phyloP scores from a whole-genome alignment of 2,329 filamentous ascomycete genomes.

The Neofusicoccum sp. region DNA sequence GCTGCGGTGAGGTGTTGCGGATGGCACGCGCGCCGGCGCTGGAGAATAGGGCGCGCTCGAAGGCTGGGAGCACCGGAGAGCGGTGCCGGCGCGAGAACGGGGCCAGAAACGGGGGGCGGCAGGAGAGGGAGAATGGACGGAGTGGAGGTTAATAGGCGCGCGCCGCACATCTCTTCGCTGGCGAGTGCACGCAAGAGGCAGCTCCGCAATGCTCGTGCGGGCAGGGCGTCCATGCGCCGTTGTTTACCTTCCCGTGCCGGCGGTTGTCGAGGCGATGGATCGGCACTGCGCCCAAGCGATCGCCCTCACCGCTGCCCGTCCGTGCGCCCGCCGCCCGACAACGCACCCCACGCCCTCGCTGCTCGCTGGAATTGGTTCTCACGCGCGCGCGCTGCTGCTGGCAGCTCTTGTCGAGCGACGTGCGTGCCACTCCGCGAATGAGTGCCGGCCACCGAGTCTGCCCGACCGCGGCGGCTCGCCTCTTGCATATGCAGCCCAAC shows the following conservation, averaged over 20 bases:
- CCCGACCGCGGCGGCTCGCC: neutral
- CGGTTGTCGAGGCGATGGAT: constrained; percentile 12
- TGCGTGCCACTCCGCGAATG: neutral
- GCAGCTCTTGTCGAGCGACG: neutral
- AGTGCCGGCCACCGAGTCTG: neutral
- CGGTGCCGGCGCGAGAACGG: constrained; percentile 1
- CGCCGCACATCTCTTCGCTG: constrained; percentile 7
- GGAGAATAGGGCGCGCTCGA: neutral
- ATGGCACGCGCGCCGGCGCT: neutral
- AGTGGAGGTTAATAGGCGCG: neutral
- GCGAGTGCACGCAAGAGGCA: constrained; percentile 4
- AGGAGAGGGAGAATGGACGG: neutral
- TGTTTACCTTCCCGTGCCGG: constrained; percentile 2
- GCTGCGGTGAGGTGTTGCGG: neutral
- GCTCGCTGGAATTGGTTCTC: no score
- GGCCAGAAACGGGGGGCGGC: constrained; percentile 6
- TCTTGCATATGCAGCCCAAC: neutral
- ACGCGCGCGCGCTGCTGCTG: neutral
- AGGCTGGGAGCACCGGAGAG: constrained; percentile 6
- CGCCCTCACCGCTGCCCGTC: constrained; percentile 10
- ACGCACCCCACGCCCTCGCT: neutral
- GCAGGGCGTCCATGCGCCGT: constrained; percentile 6
- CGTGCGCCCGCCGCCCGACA: neutral
- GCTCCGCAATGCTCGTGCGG: constrained; percentile 11
- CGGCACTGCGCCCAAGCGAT: constrained; percentile 1